Evolutionary conservation across 1,284 basidiomycete genomes (phyloP), one percentile per base, ranked within the genome.

Genomic region (Ustilago hordei): DNA sequence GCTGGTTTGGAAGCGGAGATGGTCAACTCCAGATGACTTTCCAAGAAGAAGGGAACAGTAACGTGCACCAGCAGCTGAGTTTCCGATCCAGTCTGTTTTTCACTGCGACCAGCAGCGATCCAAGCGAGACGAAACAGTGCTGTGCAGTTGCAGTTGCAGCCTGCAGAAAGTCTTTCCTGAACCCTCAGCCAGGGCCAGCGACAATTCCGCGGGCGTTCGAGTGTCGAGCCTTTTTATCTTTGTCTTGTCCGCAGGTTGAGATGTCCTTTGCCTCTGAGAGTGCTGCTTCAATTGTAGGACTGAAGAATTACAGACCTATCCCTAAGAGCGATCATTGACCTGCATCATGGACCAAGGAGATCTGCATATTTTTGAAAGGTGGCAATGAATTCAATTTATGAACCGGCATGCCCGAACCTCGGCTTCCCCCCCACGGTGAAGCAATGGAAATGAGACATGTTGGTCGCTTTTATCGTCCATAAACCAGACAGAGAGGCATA

Each of bases 81-180:
- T 19, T 45, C 19, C 43, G 43, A 45, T 15, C 19, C n/a, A 23
- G 43, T 19, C n/a, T 19, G n/a, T 41, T 41, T 41, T 38, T 0
- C 13, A 1, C 6, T 12, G 11, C 39, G 17, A 13, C 11, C 39
- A 28, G 23, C 39, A 41, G 8, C 7, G 6, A 6, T n/a, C n/a
- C 23, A 54, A 54, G 52, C 52, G 52, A 54, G 52, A 54, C 52
- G 34, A 54, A 34, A 54, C 52, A 54, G 35, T 36, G 35, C 55
- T 41, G 55, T 43, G 36, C 55, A 56, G 38, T 28, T 28, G 23
- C 23, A 23, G 23, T 23, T 39, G 38, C 35, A 43, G 13, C 55
- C 5, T 19, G 43, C 39, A 41, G 39, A 17, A 17, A 41, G 39
- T 15, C 11, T 41, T 23, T 23, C 23, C 39, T 15, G 39, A 41